These are phyloP conservation scores for Globisporangium alternatum DNA, from an alignment of 352 stramenopile genomes.

Conservation along the genomic window DNA sequence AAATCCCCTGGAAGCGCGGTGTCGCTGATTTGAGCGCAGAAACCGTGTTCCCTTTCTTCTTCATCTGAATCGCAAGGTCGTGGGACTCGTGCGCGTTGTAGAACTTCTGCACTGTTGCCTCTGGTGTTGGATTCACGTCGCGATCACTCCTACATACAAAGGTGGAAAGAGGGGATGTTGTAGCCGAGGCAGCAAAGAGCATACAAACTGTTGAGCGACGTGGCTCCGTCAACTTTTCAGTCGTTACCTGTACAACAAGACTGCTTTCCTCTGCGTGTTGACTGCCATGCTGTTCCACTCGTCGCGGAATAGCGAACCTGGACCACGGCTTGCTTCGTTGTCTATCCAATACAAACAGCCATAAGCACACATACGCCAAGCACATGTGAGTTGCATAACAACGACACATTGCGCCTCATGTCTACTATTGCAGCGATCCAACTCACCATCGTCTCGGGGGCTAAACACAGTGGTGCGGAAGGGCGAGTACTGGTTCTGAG, in stretches of 20 bases:
- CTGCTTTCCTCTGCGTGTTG: conserved; percentile 20
- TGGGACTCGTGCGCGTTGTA: conserved; percentile 38
- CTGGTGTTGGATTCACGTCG: conserved; percentile 46
- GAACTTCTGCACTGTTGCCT: conserved; percentile 36
- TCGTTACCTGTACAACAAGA: conserved; percentile 28
- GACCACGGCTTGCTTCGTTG: conserved; percentile 21
- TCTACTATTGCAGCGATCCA: not conserved
- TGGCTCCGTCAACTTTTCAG: not conserved
- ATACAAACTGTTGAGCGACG: not conserved
- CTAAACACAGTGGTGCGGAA: conserved; percentile 52
- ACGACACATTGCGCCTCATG: not conserved
- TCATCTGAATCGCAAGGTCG: conserved; percentile 30
- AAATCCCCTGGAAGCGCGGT: conserved; percentile 31
- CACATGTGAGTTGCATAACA: not conserved
- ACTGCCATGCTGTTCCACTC: conserved; percentile 45
- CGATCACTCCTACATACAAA: conserved; percentile 31
- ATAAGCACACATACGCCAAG: not conserved
- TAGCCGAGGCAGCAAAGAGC: not conserved
- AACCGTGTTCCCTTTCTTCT: conserved; percentile 36
- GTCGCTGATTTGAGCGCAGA: conserved; percentile 41
- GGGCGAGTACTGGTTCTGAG: conserved; percentile 42
- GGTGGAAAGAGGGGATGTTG: not conserved
- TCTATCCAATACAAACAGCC: not conserved
- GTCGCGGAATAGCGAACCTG: conserved; percentile 36
- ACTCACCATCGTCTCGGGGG: conserved; percentile 20